These are phyloP conservation scores for Zopfia rhizophila DNA, from an alignment of 2,329 filamentous ascomycete genomes.

Conservation along the genomic window DNA sequence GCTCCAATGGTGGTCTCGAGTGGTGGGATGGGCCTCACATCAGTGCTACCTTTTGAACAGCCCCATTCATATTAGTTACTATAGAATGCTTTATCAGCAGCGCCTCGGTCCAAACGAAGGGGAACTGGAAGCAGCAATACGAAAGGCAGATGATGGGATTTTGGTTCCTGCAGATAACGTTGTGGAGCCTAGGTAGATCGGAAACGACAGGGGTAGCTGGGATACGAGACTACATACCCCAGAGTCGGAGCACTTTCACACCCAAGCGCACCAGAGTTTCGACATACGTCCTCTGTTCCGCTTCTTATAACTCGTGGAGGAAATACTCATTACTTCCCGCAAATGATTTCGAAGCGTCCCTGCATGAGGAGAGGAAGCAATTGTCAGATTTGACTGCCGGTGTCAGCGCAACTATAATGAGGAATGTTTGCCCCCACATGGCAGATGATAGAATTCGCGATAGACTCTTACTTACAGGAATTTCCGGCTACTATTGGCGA, in stretches of 20 bases:
- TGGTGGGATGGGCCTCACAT: constrained; percentile 21
- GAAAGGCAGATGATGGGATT: too few species aligned
- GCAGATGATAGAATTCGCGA: too few species aligned
- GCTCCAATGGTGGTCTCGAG: constrained; percentile 37
- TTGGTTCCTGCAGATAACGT: too few species aligned
- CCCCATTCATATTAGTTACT: constrained; percentile 22
- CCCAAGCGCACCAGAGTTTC: constrained; percentile 34
- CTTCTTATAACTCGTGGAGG: constrained; percentile 38
- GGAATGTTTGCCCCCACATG: too few species aligned
- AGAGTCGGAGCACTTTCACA: constrained; percentile 43
- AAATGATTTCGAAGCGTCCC: constrained; percentile 28
- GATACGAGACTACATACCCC: constrained; percentile 35
- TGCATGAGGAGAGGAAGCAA: background rate
- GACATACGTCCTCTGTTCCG: constrained; percentile 38
- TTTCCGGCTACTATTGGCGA: too few species aligned
- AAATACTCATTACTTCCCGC: constrained; percentile 44
- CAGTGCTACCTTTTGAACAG: constrained; percentile 42
- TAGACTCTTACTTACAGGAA: too few species aligned
- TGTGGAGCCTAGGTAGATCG: too few species aligned
- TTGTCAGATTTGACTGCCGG: too few species aligned
- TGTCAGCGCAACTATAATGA: too few species aligned
- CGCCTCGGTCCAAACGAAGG: background rate
- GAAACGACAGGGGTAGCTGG: too few species aligned
- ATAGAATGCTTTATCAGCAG: background rate
- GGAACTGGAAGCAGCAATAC: too few species aligned